Percentiles rank a stretch among this genome's conserved stretches.
These are phyloP conservation scores for Micractinium conductrix DNA, from an alignment of 139 green algal species.

Conservation along the genomic window DNA sequence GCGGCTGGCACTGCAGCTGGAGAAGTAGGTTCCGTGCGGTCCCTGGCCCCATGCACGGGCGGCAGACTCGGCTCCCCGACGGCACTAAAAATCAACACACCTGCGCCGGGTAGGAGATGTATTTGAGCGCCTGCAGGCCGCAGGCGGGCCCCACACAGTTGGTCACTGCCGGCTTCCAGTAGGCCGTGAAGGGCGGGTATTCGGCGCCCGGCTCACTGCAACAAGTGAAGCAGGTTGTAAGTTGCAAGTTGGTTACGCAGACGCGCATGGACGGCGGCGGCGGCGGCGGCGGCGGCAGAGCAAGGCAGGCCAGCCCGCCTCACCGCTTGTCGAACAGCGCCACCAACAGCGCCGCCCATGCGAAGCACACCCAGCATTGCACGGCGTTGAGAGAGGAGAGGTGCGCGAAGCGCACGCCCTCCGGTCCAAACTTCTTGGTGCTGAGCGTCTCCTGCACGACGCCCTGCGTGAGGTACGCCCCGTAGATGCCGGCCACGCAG, in stretches of 20 bases:
- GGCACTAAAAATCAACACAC: no score
- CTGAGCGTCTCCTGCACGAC: slow-evolving; percentile 88
- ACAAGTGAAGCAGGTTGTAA: no score
- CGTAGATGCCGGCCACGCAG: slow-evolving; percentile 91
- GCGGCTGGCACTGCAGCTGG: no score
- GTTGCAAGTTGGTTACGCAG: no score
- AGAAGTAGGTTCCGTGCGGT: no score
- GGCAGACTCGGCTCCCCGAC: no score
- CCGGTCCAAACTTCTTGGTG: slow-evolving; percentile 80
- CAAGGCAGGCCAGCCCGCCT: neutral
- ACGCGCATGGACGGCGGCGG: neutral
- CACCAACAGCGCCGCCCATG: slow-evolving; percentile 78
- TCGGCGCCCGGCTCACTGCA: slow-evolving; percentile 20
- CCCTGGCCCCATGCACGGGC: no score
- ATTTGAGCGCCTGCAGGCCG: slow-evolving; percentile 91
- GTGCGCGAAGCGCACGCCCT: slow-evolving; percentile 78
- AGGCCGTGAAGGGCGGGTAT: slow-evolving; percentile 65
- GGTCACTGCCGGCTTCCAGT: slow-evolving; percentile 83
- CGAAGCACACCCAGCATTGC: slow-evolving; percentile 88
- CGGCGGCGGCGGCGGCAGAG: no score
- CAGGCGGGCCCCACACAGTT: slow-evolving; percentile 91
- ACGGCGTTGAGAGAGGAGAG: slow-evolving; percentile 90
- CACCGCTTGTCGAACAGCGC: slow-evolving; percentile 24
- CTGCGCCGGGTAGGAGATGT: slow-evolving; percentile 95
- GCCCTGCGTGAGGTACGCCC: slow-evolving; percentile 87